Conservation (phyloP, 805 yeast species). For the Debaryomyces maramus region DNA sequence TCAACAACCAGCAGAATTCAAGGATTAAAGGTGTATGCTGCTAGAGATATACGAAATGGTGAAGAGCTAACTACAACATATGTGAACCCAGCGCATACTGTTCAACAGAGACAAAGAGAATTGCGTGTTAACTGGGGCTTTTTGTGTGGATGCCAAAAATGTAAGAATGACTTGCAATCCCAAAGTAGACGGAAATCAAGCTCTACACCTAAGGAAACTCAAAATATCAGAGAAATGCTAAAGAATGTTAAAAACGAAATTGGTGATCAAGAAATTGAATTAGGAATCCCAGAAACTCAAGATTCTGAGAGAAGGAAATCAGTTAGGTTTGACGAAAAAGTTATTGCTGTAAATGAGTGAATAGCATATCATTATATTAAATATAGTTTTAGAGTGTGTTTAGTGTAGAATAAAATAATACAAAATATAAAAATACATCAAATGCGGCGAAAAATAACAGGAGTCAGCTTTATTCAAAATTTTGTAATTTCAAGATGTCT, state of each 20-base stretch:
- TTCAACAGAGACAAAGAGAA: conserved; percentile 62
- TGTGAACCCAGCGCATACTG: conserved; percentile 63
- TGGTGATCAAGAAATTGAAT: conserved; percentile 39
- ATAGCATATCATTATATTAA: neutral
- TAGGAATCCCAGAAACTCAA: conserved; percentile 42
- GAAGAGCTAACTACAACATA: conserved; percentile 72
- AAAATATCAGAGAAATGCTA: conserved; percentile 50
- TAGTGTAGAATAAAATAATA: no score
- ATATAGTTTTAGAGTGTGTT: neutral
- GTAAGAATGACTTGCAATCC: conserved; percentile 53
- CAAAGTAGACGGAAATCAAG: conserved; percentile 50
- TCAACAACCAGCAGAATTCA: conserved; percentile 41
- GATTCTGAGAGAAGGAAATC: conserved; percentile 56
- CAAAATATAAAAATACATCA: no score
- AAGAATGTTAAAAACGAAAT: conserved; percentile 42
- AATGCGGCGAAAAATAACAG: no score
- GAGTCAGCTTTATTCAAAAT: no score
- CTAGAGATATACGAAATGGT: conserved; percentile 54
- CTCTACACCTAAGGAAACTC: conserved; percentile 19
- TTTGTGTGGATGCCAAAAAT: conserved; percentile 63
- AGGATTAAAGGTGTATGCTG: conserved; percentile 63
- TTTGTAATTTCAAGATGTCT: conserved; percentile 4
- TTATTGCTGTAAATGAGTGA: conserved; percentile 42
- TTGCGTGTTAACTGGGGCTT: conserved; percentile 81
- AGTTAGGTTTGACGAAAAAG: conserved; percentile 65